These are phyloP conservation scores for Flaveria floridana DNA, from an alignment of 140 eudicot species.

Conservation along the genomic window DNA sequence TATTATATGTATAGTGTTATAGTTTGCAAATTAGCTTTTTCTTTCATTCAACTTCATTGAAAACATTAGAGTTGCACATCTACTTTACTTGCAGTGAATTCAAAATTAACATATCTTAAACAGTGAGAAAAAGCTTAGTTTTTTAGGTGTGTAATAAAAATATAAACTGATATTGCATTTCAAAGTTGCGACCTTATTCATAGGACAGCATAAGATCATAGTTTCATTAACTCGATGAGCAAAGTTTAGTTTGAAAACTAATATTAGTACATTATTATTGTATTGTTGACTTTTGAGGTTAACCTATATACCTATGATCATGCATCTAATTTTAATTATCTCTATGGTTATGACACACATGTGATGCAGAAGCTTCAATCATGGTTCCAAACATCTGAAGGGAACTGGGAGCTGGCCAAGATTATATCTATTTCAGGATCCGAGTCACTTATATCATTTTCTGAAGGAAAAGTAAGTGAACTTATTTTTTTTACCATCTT, in stretches of 20 bases:
- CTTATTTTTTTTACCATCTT: slow-evolving; percentile 3
- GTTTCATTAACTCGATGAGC: background rate
- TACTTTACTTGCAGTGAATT: background rate
- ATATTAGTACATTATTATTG: background rate
- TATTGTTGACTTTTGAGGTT: slow-evolving; percentile 20
- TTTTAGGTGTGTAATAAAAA: background rate
- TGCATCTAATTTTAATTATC: slow-evolving; percentile 17
- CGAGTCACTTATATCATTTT: slow-evolving; percentile 60
- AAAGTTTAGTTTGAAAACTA: background rate
- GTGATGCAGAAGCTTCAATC: slow-evolving; percentile 78
- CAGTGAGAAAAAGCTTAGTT: background rate
- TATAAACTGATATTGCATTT: slow-evolving; percentile 2
- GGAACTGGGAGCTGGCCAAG: slow-evolving; percentile 89
- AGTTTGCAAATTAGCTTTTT: background rate
- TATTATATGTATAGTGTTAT: background rate
- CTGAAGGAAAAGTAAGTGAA: slow-evolving; percentile 76
- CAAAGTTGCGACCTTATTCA: background rate
- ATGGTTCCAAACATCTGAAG: slow-evolving; percentile 85
- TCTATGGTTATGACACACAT: slow-evolving; percentile 19
- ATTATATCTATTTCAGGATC: slow-evolving; percentile 65
- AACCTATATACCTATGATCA: background rate
- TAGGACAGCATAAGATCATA: background rate
- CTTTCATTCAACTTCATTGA: background rate
- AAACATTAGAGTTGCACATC: background rate
- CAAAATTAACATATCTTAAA: background rate